Evolutionary conservation across 495 filamentous ascomycete species (phyloP), one percentile per base, ranked within the genome.

Genomic region (Penicillium cataractarum): DNA sequence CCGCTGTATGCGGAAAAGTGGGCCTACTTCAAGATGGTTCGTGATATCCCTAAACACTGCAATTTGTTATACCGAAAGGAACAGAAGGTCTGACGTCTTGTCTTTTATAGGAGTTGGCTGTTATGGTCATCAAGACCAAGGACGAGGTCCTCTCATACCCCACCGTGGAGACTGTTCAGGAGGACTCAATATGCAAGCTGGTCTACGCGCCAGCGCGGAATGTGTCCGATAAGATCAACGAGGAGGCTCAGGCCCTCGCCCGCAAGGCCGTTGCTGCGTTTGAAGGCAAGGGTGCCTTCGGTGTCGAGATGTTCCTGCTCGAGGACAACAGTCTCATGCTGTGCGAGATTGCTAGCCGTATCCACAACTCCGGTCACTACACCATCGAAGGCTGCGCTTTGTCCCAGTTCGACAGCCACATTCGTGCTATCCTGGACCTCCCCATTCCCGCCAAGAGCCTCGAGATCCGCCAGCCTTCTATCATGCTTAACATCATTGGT

Each of bases 401-500:
- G 61, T 97, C 93, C 21, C 95, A 99, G 74, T 99, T 90, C 74
- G 90, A 95, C 72, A 87, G 92, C 33, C 95, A 99, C 69, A 84
- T 98, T 46, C 85, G 89, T 46, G 88, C 95, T 15, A 93, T 99
- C 62, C 83, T 96, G 37, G 91, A 90, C 65, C 80, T 92, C 6
- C 90, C 90, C 12, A 84, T 94, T 39, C 84, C 86, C 1, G 70
- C 83, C 15, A 79, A 86, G 66, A 84, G 83, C 58, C 79, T 88
- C 17, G 74, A 83, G 29, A 78, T 93, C 55, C 78, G 81, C 13
- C 84, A 87, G 26, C 82, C 84, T 49, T 86, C 93, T 21, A 91
- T 99, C 68, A 99, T 99, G 95, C 87, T 98, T 54, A 99, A 99
- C 78, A 92, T 99, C 61, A 87, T 99, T 42, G 95, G 95, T 42